phyloP scores from a whole-genome alignment of 768 basidiomycete genomes.

The Panaeolus papilionaceus region DNA sequence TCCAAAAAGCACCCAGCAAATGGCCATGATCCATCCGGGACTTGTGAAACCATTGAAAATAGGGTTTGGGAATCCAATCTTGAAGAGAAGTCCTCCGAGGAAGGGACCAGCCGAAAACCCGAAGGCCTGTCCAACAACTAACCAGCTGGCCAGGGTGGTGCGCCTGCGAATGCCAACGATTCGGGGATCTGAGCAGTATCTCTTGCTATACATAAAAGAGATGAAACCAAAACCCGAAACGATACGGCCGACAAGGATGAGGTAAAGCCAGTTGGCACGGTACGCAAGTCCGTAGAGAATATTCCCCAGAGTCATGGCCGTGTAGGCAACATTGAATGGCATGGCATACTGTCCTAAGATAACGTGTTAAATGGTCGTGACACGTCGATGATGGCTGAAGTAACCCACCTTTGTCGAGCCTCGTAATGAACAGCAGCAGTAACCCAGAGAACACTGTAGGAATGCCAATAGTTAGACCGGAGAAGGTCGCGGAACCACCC shows the following conservation, averaged over 20 bases:
- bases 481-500: constrained; percentile 73
- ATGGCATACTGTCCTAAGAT: constrained; percentile 56
- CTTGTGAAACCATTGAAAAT: constrained; percentile 75
- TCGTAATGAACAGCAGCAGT: constrained; percentile 59
- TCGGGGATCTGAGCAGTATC: constrained; percentile 74
- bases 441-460: constrained; percentile 68
- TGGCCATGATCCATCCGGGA: constrained; percentile 70
- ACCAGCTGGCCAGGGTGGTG: constrained; percentile 66
- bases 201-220: constrained; percentile 71
- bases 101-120: constrained; percentile 72
- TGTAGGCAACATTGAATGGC: constrained; percentile 62
- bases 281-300: constrained; percentile 70
- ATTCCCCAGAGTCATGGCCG: constrained; percentile 58
- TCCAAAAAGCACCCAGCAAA: constrained; percentile 60
- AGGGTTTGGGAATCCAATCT: constrained; percentile 57
- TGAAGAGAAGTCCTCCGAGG: constrained; percentile 65
- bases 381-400: background rate
- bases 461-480: constrained; percentile 72
- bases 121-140: constrained; percentile 66
- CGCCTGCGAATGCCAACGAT: constrained; percentile 68
- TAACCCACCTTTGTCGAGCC: constrained; percentile 57
- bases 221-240: constrained; percentile 66
- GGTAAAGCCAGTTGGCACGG: constrained; percentile 61
- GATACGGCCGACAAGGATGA: constrained; percentile 75
- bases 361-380: background rate